phyloP scores from a whole-genome alignment of 345 rosid genomes.

The Microcos paniculata region DNA sequence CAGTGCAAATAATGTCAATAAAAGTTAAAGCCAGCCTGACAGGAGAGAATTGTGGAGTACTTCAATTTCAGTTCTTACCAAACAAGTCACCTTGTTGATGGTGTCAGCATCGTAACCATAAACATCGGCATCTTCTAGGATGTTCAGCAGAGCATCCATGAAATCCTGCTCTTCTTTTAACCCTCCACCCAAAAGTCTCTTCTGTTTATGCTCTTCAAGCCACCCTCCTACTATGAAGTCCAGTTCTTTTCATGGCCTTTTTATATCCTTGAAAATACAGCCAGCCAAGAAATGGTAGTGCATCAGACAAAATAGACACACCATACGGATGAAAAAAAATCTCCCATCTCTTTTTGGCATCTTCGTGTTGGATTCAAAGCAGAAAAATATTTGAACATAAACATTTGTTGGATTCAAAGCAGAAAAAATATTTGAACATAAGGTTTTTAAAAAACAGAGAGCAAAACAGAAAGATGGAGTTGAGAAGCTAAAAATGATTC shows the following conservation, averaged over 20 bases:
- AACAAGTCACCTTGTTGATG: slow-evolving; percentile 29
- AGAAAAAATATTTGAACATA: too few species aligned
- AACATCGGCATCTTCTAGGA: slow-evolving; percentile 18
- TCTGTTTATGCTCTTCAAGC: slow-evolving; percentile 40
- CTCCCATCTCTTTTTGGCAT: slow-evolving; percentile 13
- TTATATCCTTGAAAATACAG: slow-evolving; percentile 22
- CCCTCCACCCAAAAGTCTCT: slow-evolving; percentile 12
- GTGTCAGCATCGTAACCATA: slow-evolving; percentile 26
- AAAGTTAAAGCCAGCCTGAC: too few species aligned
- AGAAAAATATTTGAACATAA: too few species aligned
- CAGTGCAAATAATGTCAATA: too few species aligned
- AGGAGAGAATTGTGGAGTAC: neutral
- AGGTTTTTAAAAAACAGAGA: too few species aligned
- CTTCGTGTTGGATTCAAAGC: too few species aligned
- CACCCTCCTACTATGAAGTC: slow-evolving; percentile 28
- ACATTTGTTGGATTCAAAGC: too few species aligned
- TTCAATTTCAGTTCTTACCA: slow-evolving; percentile 15
- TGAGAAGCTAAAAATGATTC: too few species aligned
- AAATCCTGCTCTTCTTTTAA: slow-evolving; percentile 23
- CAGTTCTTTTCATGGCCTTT: slow-evolving; percentile 35
- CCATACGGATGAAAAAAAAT: slow-evolving; percentile 23
- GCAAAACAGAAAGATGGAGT: too few species aligned
- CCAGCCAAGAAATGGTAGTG: slow-evolving; percentile 34
- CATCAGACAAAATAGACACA: slow-evolving; percentile 28
- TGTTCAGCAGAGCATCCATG: slow-evolving; percentile 31